Evolutionary conservation across 2,329 filamentous ascomycete genomes (phyloP).

Genomic region (Nemania diffusa): DNA sequence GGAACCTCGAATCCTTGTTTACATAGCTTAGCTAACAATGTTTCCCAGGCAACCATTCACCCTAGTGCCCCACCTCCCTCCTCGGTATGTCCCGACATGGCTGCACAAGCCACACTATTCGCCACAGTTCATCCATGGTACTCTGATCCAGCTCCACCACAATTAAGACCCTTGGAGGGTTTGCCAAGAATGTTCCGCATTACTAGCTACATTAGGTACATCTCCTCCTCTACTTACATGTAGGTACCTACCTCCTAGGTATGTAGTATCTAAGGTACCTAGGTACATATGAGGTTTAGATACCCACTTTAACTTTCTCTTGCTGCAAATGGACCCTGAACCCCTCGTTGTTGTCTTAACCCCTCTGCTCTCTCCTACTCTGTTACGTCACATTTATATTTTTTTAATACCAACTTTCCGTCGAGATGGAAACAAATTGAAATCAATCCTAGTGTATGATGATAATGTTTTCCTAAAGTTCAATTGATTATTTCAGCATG

Average conservation of each 20-base stretch:
- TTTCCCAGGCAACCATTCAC: slow-evolving; percentile 13
- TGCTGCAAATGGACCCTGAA: slow-evolving; percentile 7
- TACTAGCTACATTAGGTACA: background rate
- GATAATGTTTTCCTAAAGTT: no score
- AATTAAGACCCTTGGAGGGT: slow-evolving; percentile 18
- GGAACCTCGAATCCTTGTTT: slow-evolving; percentile 3
- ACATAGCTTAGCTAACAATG: background rate
- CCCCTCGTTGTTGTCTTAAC: slow-evolving; percentile 8
- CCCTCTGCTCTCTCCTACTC: slow-evolving; percentile 14
- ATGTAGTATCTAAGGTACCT: no score
- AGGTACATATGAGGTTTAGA: slow-evolving; percentile 2
- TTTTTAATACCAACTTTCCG: no score
- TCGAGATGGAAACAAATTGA: no score
- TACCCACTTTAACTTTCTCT: slow-evolving; percentile 15
- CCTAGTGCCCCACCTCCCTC: background rate
- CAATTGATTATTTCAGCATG: no score
- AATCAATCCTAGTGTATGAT: no score
- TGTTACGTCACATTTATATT: slow-evolving; percentile 21
- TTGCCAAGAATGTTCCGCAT: slow-evolving; percentile 30
- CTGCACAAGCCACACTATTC: slow-evolving; percentile 20
- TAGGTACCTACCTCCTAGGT: no score
- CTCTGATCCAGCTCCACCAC: slow-evolving; percentile 3
- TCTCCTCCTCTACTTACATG: no score
- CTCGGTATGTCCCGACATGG: background rate
- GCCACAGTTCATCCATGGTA: slow-evolving; percentile 2